Conservation (phyloP, 192 early-diverging fungal genomes). For the Phlyctochytrium bullatum region DNA sequence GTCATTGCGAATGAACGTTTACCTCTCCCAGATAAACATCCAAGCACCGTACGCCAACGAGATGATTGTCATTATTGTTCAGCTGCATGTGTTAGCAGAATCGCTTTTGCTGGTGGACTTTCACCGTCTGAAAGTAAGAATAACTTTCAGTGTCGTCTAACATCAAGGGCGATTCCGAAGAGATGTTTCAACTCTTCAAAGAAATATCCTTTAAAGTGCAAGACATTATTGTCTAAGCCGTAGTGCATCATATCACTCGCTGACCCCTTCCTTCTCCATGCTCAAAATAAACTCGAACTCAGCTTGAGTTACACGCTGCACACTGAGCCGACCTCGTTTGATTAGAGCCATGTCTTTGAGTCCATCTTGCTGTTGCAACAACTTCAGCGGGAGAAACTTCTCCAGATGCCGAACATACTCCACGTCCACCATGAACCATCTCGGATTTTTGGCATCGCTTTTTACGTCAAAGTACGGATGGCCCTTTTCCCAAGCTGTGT, state of each 20-base stretch:
- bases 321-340: slow-evolving; percentile 69
- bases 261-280: not conserved
- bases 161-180: not conserved
- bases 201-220: not conserved
- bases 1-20: not conserved
- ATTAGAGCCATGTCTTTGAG: slow-evolving; percentile 69
- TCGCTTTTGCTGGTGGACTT: not conserved
- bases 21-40: slow-evolving; percentile 3
- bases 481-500: slow-evolving; percentile 66
- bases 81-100: not conserved
- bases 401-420: slow-evolving; percentile 67
- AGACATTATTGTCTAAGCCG: no score
- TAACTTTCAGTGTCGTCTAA: not conserved
- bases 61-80: slow-evolving; percentile 6
- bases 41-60: slow-evolving; percentile 6
- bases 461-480: slow-evolving; percentile 82
- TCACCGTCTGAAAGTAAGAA: not conserved
- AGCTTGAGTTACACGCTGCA: slow-evolving; percentile 64
- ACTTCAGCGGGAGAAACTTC: slow-evolving; percentile 61
- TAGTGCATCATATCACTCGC: no score
- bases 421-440: slow-evolving; percentile 82
- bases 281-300: slow-evolving; percentile 68
- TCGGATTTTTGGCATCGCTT: slow-evolving; percentile 60
- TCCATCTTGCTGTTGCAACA: slow-evolving; percentile 55
- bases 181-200: not conserved